Percentiles rank a stretch among this genome's conserved stretches.
phyloP scores from a whole-genome alignment of 768 basidiomycete species.

The Mycena capillaripes region DNA sequence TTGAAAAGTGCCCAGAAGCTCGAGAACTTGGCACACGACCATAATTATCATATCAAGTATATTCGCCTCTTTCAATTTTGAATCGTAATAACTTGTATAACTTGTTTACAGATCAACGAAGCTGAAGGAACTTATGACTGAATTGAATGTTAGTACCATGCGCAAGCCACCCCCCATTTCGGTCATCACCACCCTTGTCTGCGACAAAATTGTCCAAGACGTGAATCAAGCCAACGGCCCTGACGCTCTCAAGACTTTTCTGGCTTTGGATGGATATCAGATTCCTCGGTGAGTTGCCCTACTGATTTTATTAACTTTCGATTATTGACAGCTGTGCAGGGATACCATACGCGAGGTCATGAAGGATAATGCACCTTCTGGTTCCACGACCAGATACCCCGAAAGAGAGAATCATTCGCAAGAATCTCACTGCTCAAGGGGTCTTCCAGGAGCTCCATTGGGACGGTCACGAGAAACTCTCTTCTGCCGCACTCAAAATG shows the following conservation, averaged over 20 bases:
- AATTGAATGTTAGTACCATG: conserved; percentile 8
- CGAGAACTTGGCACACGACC: background rate
- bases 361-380: background rate
- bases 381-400: background rate
- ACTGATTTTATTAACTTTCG: background rate
- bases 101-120: background rate
- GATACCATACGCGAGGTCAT: background rate
- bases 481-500: background rate
- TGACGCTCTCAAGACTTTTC: background rate
- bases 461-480: conserved; percentile 16
- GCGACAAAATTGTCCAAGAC: background rate
- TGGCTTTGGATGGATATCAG: conserved; percentile 1
- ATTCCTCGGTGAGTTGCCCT: background rate
- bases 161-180: conserved; percentile 10
- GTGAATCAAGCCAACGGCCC: background rate
- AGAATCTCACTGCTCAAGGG: conserved; percentile 1
- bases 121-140: background rate
- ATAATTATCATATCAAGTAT: conserved; percentile 5
- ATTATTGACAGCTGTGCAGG: background rate
- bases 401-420: background rate
- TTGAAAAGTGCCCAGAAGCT: background rate
- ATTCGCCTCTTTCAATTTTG: background rate
- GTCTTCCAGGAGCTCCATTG: conserved; percentile 17
- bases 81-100: background rate
- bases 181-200: conserved; percentile 1